Percentiles rank a stretch among this genome's conserved stretches.
These are phyloP conservation scores for Xerocomus nothofagi DNA, from an alignment of 1,284 basidiomycete species.

Conservation along the genomic window DNA sequence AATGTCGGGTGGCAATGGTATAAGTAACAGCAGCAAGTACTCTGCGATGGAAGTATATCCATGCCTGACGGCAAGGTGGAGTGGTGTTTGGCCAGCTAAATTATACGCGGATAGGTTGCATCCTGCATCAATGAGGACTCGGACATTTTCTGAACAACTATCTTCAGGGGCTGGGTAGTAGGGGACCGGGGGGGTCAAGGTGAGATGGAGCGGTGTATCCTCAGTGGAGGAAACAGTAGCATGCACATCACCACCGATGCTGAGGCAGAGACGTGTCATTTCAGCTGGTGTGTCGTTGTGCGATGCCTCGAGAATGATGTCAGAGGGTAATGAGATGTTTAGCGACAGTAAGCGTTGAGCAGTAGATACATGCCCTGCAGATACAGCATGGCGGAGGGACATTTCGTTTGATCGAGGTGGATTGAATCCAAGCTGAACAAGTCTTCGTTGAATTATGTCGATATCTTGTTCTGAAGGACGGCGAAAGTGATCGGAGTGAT, in stretches of 20 bases:
- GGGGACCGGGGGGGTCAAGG: too few relatives aligned
- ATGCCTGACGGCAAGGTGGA: background rate
- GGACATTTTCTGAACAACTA: background rate
- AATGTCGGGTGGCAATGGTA: slow-evolving; percentile 8
- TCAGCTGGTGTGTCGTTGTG: background rate
- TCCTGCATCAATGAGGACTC: slow-evolving; percentile 3
- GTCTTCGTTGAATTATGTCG: background rate
- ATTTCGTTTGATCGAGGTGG: background rate
- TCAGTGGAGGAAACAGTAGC: background rate
- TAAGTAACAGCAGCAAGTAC: background rate
- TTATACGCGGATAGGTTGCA: slow-evolving; percentile 7
- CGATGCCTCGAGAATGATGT: slow-evolving; percentile 12
- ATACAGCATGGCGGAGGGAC: background rate
- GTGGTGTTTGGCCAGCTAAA: slow-evolving; percentile 1
- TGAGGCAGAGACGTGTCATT: slow-evolving; percentile 7
- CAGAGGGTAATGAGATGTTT: background rate
- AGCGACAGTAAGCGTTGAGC: background rate
- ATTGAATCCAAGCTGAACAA: slow-evolving; percentile 6
- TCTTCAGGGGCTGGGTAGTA: background rate
- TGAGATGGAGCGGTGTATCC: slow-evolving; percentile 6
- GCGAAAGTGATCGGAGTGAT: background rate
- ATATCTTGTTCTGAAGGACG: background rate
- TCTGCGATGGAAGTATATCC: background rate
- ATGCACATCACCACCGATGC: background rate
- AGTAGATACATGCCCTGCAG: background rate